A percentile compares a stretch with the other conserved stretches of the same genome.
phyloP scores from a whole-genome alignment of 2,329 filamentous ascomycete genomes.

The Stagonosporopsis rhizophila region DNA sequence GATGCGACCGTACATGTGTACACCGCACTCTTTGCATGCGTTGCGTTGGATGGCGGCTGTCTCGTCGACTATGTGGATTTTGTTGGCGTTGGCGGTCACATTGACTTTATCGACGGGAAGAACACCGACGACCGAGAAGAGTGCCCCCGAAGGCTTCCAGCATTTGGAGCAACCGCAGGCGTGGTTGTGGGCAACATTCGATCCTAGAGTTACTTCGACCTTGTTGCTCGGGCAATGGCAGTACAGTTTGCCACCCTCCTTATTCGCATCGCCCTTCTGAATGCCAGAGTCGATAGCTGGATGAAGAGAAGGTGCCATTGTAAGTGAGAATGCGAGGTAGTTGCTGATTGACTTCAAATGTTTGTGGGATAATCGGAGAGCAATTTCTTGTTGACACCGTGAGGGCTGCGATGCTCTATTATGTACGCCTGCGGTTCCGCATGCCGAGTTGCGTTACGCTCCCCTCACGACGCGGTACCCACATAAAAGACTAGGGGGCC shows the following conservation, averaged over 20 bases:
- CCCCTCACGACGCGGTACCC: slow-evolving; percentile 7
- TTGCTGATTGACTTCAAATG: slow-evolving; percentile 19
- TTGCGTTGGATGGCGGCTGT: slow-evolving; percentile 62
- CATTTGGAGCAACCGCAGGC: slow-evolving; percentile 75
- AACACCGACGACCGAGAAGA: slow-evolving; percentile 71
- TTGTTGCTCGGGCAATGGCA: slow-evolving; percentile 65
- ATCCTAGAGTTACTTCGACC: slow-evolving; percentile 64
- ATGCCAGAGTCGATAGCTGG: slow-evolving; percentile 69
- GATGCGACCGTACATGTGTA: slow-evolving; percentile 74
- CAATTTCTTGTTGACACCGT: not conserved
- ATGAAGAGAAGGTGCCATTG: slow-evolving; percentile 59
- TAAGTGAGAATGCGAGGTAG: slow-evolving; percentile 22
- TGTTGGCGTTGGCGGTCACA: slow-evolving; percentile 65
- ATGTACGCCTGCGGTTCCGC: slow-evolving; percentile 22
- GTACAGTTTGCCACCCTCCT: slow-evolving; percentile 66
- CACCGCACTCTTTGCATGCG: slow-evolving; percentile 49
- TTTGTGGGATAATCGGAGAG: not conserved
- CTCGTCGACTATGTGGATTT: slow-evolving; percentile 65
- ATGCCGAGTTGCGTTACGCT: slow-evolving; percentile 10
- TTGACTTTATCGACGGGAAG: slow-evolving; percentile 62
- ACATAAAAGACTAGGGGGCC: not conserved
- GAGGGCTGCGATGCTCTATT: slow-evolving; percentile 2
- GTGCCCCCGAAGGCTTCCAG: slow-evolving; percentile 70
- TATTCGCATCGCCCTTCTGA: slow-evolving; percentile 61
- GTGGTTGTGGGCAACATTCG: slow-evolving; percentile 72